phyloP scores from a whole-genome alignment of 108 stramenopile species.

The Licmophora abbreviata region DNA sequence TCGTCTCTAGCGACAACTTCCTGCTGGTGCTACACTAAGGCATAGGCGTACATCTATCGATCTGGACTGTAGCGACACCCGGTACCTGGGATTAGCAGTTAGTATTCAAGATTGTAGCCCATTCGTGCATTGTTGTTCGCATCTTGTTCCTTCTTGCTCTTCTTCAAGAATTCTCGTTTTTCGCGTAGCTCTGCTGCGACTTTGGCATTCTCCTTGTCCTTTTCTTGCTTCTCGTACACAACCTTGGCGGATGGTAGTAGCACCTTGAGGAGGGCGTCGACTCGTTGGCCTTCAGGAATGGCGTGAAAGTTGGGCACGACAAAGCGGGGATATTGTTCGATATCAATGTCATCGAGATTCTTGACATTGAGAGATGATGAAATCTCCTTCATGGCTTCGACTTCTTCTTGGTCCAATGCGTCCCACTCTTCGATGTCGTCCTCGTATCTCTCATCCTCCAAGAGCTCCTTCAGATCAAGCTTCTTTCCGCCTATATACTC shows the following conservation, averaged over 20 bases:
- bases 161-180: conserved; percentile 44
- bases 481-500: conserved; percentile 62
- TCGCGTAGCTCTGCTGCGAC: conserved; percentile 61
- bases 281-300: conserved; percentile 33
- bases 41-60: no score
- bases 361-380: conserved; percentile 60
- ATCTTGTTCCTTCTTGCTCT: conserved; percentile 45
- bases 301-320: conserved; percentile 41
- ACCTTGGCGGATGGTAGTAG: conserved; percentile 67
- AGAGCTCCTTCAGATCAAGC: conserved; percentile 40
- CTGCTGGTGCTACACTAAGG: no score
- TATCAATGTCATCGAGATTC: conserved; percentile 60
- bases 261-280: conserved; percentile 60
- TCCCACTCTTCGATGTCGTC: conserved; percentile 78
- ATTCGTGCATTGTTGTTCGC: background rate
- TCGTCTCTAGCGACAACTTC: no score
- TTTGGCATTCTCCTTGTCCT: conserved; percentile 64
- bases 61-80: no score
- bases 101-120: background rate
- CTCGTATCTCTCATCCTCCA: conserved; percentile 45
- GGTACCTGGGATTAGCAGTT: no score
- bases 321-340: conserved; percentile 63
- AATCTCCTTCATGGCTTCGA: conserved; percentile 79
- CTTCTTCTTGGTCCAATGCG: conserved; percentile 76
- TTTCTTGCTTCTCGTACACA: conserved; percentile 60